Conservation (phyloP, 805 yeast species). For the Starmerella ratchasimensis region DNA sequence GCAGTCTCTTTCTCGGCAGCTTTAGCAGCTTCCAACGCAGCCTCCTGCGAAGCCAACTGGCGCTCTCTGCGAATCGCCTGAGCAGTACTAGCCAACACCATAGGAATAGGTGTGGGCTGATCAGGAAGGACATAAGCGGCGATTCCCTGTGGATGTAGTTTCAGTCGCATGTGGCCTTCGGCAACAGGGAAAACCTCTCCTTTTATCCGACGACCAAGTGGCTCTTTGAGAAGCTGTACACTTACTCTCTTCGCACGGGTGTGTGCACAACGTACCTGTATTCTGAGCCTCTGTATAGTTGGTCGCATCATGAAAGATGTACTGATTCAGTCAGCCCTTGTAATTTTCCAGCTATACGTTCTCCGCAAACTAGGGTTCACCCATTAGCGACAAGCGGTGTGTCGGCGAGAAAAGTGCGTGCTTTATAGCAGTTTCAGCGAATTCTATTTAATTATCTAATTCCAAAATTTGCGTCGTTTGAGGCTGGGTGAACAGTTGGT, state of each 20-base stretch:
- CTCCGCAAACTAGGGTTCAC: no score
- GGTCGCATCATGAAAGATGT: no score
- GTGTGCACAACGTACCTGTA: constrained; percentile 11
- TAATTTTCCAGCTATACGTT: no score
- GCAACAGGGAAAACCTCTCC: constrained; percentile 67
- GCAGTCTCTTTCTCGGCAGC: constrained; percentile 2
- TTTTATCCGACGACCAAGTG: constrained; percentile 45
- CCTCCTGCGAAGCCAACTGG: no score
- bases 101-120: constrained; percentile 22
- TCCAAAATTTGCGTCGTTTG: no score
- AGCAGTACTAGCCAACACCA: constrained; percentile 10
- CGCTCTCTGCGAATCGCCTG: constrained; percentile 5
- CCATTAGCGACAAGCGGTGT: no score
- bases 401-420: no score
- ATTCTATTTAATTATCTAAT: no score
- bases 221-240: constrained; percentile 64
- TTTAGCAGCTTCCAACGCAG: constrained; percentile 1
- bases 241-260: constrained; percentile 30
- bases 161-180: constrained; percentile 74
- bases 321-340: no score
- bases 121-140: constrained; percentile 50
- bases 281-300: no score
- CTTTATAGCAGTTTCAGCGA: no score
- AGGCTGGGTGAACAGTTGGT: no score
- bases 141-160: constrained; percentile 53